phyloP scores from a whole-genome alignment of 352 stramenopile species.

The Phytophthora multivora region DNA sequence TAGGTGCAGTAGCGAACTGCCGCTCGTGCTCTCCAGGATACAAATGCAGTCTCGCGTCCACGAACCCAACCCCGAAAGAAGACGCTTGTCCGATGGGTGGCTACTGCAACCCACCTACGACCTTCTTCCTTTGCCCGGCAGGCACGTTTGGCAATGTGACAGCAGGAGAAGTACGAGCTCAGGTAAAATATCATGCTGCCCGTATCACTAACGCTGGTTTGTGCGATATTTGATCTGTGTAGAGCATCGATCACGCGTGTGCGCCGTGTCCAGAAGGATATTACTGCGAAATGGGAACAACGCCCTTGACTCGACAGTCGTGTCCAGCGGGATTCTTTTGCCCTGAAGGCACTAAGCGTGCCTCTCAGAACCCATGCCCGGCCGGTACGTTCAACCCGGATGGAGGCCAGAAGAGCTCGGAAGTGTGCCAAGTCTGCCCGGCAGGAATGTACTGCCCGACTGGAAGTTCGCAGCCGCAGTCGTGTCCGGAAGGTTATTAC shows the following conservation, averaged over 20 bases:
- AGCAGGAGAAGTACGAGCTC: conserved; percentile 61
- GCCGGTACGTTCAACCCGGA: conserved; percentile 83
- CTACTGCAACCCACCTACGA: conserved; percentile 88
- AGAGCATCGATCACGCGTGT: conserved; percentile 85
- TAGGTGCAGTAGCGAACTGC: conserved; percentile 73
- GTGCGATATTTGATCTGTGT: conserved; percentile 1
- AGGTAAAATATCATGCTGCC: not conserved
- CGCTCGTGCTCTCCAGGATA: conserved; percentile 70
- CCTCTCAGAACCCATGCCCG: conserved; percentile 82
- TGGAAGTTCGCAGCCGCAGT: conserved; percentile 45
- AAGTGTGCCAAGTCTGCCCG: conserved; percentile 65
- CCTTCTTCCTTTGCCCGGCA: conserved; percentile 84
- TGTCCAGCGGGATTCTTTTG: conserved; percentile 79
- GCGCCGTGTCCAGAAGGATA: conserved; percentile 69
- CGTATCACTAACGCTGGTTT: conserved; percentile 2
- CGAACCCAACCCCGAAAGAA: conserved; percentile 71
- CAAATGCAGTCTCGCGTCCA: conserved; percentile 82
- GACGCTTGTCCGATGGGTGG: conserved; percentile 89
- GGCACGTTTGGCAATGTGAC: conserved; percentile 89
- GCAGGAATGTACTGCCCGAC: conserved; percentile 69
- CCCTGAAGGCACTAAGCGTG: conserved; percentile 65
- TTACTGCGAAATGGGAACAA: conserved; percentile 84
- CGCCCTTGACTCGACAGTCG: conserved; percentile 57
- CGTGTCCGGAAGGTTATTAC: conserved; percentile 84
- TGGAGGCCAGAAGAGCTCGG: conserved; percentile 48